Conservation (phyloP, 208 protist species). For the Acanthamoeba comandoni region DNA sequence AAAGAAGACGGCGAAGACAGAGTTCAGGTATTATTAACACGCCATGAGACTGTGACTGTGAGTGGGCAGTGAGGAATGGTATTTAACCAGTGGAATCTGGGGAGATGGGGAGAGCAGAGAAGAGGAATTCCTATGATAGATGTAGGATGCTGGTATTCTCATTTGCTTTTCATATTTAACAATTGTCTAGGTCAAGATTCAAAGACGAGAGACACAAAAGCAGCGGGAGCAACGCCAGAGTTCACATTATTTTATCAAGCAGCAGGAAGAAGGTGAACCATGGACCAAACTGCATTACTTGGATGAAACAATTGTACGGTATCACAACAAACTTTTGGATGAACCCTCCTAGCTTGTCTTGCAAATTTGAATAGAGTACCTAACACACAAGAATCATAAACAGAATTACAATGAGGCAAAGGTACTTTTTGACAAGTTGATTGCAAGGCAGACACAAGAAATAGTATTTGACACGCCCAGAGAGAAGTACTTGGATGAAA, state of each 20-base stretch:
- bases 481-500: conserved; percentile 48
- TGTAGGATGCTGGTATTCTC: too few relatives aligned
- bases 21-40: conserved; percentile 47
- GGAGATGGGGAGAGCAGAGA: too few relatives aligned
- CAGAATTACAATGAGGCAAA: conserved; percentile 57
- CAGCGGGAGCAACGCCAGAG: conserved; percentile 25
- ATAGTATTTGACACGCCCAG: conserved; percentile 32
- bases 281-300: conserved; percentile 43
- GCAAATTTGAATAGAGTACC: not conserved
- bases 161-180: too few relatives aligned
- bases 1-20: conserved; percentile 47
- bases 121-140: too few relatives aligned
- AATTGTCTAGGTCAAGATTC: conserved; percentile 8
- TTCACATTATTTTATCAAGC: conserved; percentile 40
- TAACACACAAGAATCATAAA: too few relatives aligned
- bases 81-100: too few relatives aligned
- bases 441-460: conserved; percentile 53
- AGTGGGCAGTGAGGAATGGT: too few relatives aligned
- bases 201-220: conserved; percentile 8
- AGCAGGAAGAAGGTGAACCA: conserved; percentile 38
- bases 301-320: conserved; percentile 7
- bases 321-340: not conserved
- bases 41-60: too few relatives aligned
- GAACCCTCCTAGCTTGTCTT: not conserved
- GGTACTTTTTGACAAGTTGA: conserved; percentile 34